Evolutionary conservation across 2,329 filamentous ascomycete species (phyloP), one percentile per base, ranked within the genome.

Genomic region (Cryoendolithus antarcticus): DNA sequence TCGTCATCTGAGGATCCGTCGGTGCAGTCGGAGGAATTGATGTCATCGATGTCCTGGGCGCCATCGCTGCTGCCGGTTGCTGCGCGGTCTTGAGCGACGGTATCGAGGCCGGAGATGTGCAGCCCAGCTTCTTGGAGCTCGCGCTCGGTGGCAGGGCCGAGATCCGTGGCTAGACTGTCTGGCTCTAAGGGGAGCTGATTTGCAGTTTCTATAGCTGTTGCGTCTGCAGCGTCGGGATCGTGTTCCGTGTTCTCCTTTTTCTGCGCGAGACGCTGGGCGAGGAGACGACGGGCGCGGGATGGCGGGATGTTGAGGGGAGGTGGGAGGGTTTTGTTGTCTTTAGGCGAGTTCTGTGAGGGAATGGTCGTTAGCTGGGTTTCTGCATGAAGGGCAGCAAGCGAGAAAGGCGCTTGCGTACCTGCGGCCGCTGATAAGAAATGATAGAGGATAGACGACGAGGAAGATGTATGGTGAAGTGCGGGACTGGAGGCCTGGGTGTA

Each of bases 281-380:
- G 74, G 60, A 93, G 86, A 40, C 86, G 72, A 37, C 89, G 77
- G 6, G 89, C 89, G 38, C 89, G 77, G 6, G 86, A 93, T 2
- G 89, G 88, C 1, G 83, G 80, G 29, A 89, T 78, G 58, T 89
- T 91, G 53, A 94, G 69, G 9, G 86, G 85, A 27, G 83, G 80
- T 13, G 77, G 82, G n/a, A 81, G n/a, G n/a, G n/a, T n/a, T n/a
- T n/a, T 44, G 44, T 45, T 42, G 37, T 41, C 33, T 21, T 62
- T n/a, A n/a, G n/a, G 42, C 13, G 46, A 48, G 32, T 34, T 9
- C 11, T 37, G 30, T n/a, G n/a, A n/a, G n/a, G n/a, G n/a, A n/a
- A n/a, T n/a, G n/a, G n/a, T n/a, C n/a, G n/a, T n/a, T n/a, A n/a
- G n/a, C n/a, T n/a, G n/a, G n/a, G n/a, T n/a, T n/a, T n/a, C n/a